Conservation (phyloP, 371 early-diverging fungal genomes). For the Zopfochytrium polystomum region DNA sequence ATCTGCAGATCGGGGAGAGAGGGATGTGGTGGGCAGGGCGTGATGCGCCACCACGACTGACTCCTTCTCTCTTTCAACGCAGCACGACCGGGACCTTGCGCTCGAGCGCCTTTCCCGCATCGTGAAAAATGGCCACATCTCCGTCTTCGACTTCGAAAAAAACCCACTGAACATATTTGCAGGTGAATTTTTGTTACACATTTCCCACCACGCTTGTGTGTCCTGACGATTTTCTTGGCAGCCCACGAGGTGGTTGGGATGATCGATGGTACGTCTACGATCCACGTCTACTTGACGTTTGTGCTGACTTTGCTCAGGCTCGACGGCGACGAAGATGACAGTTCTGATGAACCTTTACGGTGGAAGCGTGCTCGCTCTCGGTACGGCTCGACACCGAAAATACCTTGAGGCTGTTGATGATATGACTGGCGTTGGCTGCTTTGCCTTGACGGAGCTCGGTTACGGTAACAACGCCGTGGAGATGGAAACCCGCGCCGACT, state of each 20-base stretch:
- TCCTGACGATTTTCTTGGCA: constrained; percentile 9
- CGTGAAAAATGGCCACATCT: constrained; percentile 59
- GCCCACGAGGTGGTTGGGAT: constrained; percentile 70
- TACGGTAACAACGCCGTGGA: constrained; percentile 76
- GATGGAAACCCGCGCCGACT: constrained; percentile 64
- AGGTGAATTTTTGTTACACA: constrained; percentile 45
- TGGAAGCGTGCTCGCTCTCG: constrained; percentile 64
- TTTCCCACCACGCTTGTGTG: not conserved
- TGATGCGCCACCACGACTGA: too few species aligned
- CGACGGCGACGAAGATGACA: constrained; percentile 65
- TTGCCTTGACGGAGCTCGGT: constrained; percentile 68
- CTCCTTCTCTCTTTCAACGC: constrained; percentile 23
- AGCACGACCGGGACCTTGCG: constrained; percentile 63
- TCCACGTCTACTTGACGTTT: too few species aligned
- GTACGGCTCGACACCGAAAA: constrained; percentile 59
- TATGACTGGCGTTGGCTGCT: constrained; percentile 63
- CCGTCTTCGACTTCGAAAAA: constrained; percentile 67
- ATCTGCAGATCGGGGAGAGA: too few species aligned
- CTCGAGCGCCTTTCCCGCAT: constrained; percentile 60
- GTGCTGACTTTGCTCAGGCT: too few species aligned
- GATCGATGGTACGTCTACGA: too few species aligned
- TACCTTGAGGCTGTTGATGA: constrained; percentile 56
- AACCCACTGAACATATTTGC: constrained; percentile 71
- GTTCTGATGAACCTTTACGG: constrained; percentile 65
- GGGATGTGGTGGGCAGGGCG: too few species aligned